These are phyloP conservation scores for Jimgerdemannia flammicorona DNA, from an alignment of 192 early-diverging fungal genomes.

Conservation along the genomic window DNA sequence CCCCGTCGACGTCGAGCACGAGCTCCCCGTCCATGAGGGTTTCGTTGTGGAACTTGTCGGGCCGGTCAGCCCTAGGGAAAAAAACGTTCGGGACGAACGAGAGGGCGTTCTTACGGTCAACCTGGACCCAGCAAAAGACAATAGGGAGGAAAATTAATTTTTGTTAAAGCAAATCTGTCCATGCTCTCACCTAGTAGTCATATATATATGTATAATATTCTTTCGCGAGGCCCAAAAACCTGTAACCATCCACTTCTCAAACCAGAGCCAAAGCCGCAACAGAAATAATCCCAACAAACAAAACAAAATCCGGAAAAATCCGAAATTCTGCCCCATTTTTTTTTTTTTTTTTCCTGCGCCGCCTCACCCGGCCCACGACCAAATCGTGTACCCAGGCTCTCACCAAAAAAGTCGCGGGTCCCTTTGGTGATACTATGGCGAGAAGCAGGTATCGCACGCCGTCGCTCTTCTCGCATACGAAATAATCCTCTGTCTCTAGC, in stretches of 20 bases:
- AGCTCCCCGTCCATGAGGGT: slow-evolving; percentile 78
- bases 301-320: no score
- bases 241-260: no score
- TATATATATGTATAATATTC: background rate
- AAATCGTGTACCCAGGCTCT: background rate
- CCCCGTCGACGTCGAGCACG: slow-evolving; percentile 54
- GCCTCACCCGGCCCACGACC: no score
- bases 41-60: slow-evolving; percentile 51
- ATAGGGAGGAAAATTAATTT: background rate
- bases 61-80: slow-evolving; percentile 43
- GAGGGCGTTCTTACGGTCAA: slow-evolving; percentile 69
- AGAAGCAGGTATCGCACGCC: slow-evolving; percentile 49
- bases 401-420: slow-evolving; percentile 56
- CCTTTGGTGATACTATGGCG: slow-evolving; percentile 44
- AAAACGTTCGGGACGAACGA: slow-evolving; percentile 56
- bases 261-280: no score
- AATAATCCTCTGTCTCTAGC: slow-evolving; percentile 54
- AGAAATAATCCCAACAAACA: background rate
- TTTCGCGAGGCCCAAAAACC: no score
- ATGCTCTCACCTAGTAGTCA: background rate
- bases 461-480: slow-evolving; percentile 54
- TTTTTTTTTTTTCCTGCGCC: no score
- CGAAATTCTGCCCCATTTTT: no score
- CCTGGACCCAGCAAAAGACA: no score
- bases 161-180: background rate